These are phyloP conservation scores for Pterothamnion heteromorphum DNA, from an alignment of 31 red algal species.

Conservation along the genomic window DNA sequence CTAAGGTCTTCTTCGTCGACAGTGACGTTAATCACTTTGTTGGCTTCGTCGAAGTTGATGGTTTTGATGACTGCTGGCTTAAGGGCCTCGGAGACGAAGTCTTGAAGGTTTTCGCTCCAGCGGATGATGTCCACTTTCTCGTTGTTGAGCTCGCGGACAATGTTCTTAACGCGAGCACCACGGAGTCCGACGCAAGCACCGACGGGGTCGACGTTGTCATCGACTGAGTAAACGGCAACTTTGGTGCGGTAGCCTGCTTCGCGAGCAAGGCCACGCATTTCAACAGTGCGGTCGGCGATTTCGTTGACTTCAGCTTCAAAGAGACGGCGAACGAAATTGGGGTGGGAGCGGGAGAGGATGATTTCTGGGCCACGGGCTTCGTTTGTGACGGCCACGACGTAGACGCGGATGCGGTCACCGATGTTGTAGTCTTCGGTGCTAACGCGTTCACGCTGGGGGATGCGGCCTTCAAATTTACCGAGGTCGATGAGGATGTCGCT, in stretches of 20 bases:
- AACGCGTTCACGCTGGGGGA: not conserved
- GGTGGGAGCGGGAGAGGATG: not conserved
- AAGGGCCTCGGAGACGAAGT: not conserved
- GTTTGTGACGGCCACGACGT: not conserved
- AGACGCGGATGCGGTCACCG: not conserved
- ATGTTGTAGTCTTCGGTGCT: not conserved
- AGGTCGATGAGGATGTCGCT: not conserved
- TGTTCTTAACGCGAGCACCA: not conserved
- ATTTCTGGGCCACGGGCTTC: slow-evolving; percentile 11
- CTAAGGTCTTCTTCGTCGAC: not conserved
- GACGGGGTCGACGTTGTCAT: not conserved
- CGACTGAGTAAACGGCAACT: not conserved
- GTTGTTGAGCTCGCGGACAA: not conserved
- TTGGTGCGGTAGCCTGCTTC: not conserved
- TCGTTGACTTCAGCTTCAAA: not conserved
- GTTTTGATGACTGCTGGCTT: not conserved
- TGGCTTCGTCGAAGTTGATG: not conserved
- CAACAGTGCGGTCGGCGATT: not conserved
- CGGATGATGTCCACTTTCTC: slow-evolving; percentile 27
- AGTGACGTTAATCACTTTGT: not conserved
- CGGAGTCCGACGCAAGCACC: slow-evolving; percentile 16
- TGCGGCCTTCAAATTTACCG: not conserved
- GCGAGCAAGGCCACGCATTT: not conserved
- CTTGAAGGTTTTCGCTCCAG: not conserved
- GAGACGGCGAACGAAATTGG: not conserved